These are phyloP conservation scores for Neonectria sp. DNA, from an alignment of 2,329 filamentous ascomycete genomes.

Conservation along the genomic window DNA sequence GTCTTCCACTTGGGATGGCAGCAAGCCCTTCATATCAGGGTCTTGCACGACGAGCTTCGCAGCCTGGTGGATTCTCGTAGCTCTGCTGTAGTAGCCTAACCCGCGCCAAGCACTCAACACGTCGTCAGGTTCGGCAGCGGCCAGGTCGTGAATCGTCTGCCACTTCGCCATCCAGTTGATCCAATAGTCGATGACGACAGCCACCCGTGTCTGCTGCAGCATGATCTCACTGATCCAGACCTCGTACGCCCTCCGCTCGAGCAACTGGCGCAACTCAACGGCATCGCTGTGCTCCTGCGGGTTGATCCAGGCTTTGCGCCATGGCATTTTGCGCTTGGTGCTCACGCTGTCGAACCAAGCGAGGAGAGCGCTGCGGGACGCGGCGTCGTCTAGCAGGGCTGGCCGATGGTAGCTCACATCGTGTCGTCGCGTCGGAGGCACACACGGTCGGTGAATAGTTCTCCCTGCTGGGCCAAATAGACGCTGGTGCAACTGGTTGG, in stretches of 20 bases:
- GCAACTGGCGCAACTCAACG: constrained; percentile 55
- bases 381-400: constrained; percentile 58
- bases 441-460: constrained; percentile 27
- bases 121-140: constrained; percentile 67
- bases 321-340: constrained; percentile 68
- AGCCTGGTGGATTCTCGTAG: constrained; percentile 71
- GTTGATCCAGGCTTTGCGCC: constrained; percentile 72
- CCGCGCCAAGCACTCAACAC: constrained; percentile 73
- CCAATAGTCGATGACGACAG: constrained; percentile 75
- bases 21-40: constrained; percentile 58
- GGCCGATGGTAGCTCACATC: constrained; percentile 64
- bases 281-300: constrained; percentile 50
- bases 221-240: constrained; percentile 79
- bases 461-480: constrained; percentile 33
- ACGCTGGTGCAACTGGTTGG: constrained; percentile 32
- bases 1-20: constrained; percentile 63
- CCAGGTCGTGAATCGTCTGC: constrained; percentile 71
- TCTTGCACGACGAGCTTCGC: constrained; percentile 66
- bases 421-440: constrained; percentile 51
- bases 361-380: constrained; percentile 58
- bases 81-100: constrained; percentile 76
- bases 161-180: constrained; percentile 73
- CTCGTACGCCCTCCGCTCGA: constrained; percentile 73
- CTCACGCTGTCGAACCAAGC: constrained; percentile 67
- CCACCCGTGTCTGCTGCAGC: constrained; percentile 77